Conservation (phyloP, 305 asterid species). For the Fraxinus sp. region DNA sequence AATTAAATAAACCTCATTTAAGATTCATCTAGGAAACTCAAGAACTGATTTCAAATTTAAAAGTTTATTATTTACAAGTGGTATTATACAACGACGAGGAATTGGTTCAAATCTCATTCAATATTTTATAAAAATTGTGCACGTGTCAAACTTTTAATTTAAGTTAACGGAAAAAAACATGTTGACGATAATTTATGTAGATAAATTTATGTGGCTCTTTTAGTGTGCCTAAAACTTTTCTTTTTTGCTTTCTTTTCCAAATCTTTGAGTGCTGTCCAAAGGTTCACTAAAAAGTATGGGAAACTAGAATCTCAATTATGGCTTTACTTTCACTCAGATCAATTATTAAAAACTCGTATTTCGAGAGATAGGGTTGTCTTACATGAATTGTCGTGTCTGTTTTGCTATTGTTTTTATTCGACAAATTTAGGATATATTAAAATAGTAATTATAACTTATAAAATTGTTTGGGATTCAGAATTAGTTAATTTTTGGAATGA, state of each 20-base stretch:
- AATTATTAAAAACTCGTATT: background rate
- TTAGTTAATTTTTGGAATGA: no score
- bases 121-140: background rate
- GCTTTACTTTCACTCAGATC: background rate
- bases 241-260: background rate
- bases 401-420: background rate
- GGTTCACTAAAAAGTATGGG: background rate
- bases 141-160: background rate
- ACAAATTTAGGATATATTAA: background rate
- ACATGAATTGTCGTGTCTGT: background rate
- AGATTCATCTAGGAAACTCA: no score
- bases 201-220: no score
- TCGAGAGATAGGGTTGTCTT: background rate
- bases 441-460: background rate
- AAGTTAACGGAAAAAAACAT: no score
- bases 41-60: no score
- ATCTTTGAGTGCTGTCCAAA: background rate
- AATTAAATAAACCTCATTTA: no score
- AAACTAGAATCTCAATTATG: background rate
- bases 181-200: background rate
- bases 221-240: background rate
- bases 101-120: background rate
- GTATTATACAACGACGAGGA: background rate
- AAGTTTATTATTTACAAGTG: no score
- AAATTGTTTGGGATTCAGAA: background rate